Evolutionary conservation across 352 stramenopile genomes (phyloP), one percentile per base, ranked within the genome.

Genomic region (Phytophthora kernoviae): DNA sequence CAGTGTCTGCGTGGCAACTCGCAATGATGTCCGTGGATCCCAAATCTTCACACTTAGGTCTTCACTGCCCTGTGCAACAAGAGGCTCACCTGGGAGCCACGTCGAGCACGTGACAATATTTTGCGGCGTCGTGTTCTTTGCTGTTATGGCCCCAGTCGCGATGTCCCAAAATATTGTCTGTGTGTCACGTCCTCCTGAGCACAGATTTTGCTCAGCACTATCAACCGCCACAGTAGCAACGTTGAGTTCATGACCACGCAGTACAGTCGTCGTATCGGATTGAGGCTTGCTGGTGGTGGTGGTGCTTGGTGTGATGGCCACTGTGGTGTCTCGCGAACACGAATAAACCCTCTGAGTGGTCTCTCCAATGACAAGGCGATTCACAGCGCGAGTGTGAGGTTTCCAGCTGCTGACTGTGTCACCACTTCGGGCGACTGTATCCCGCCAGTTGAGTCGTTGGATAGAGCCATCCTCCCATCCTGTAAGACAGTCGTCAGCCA

Each of bases 81-180:
- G 52, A 3, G 69, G 51, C 44, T 91, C 81, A 0, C 49, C 17
- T 9, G 85, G 79, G n/a, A 94, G 33, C 85, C 83, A 94, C 45
- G 84, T 89, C 17, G 81, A 86, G 67, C 85, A 96, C 41, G 87
- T 96, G 44, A 96, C 63, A 12, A 96, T 83, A 30, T 96, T 96
- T 69, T 91, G 83, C 15, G 87, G 75, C 7, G 68, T 91, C 30
- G 73, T 90, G 43, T 89, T 93, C 48, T 84, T 88, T 11, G 62
- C 54, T 26, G 75, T 73, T 9, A 81, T 65, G 14, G 70, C 55
- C 2, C 65, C 58, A 0, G 86, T 93, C 15, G 62, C 53, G 7
- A 90, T 33, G 58, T 94, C 84, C 86, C 86, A 95, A 46, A 93
- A 71, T 42, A 88, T 86, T 17, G 83, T 91, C 44, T 89, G 80